Evolutionary conservation across 208 protist genomes (phyloP), one percentile per base, ranked within the genome.

Genomic region (Sergeia podlipaevii): DNA sequence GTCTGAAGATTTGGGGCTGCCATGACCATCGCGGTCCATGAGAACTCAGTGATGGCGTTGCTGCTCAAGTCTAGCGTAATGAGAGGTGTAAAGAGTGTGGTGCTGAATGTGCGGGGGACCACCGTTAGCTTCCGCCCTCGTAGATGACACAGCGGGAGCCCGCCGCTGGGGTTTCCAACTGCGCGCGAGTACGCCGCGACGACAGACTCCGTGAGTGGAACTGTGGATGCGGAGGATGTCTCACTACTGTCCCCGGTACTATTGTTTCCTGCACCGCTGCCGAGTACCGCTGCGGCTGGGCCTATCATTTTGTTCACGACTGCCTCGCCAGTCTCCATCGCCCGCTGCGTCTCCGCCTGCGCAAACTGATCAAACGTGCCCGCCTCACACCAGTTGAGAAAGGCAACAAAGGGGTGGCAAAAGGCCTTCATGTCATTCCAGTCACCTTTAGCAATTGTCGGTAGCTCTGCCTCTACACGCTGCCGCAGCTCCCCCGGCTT

Each of bases 61-160:
- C 73, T 52, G 15, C 65, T 69, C 20, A 93, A 30, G 33, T 85
- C 66, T 24, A 93, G 68, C 20, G 38, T 36, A 2, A 68, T 80
- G 30, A 93, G 63, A 15, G 54, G 49, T 1, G 47, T 29, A 37
- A 77, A 71, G n/a, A 64, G 41, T 1, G 41, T 20, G 2, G 64
- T 43, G 2, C 20, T 27, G 13, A 87, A 62, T 15, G 1, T 3
- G 3, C 0, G 28, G 34, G 65, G 65, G 6, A 90, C 50, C 6
- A 57, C 60, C 21, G 73, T 74, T 29, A 93, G 45, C 0, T 65
- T 56, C 21, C 53, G 43, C 20, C 66, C 56, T 17, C 62, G 68
- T 47, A 90, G 66, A 27, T 70, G 46, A 24, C 74, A 89, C 36
- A 69, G 63, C 11, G 61, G 32, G 5, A 55, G 38, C 15, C n/a